Evolutionary conservation across 352 stramenopile species (phyloP).

Genomic region (Pythium sp.): DNA sequence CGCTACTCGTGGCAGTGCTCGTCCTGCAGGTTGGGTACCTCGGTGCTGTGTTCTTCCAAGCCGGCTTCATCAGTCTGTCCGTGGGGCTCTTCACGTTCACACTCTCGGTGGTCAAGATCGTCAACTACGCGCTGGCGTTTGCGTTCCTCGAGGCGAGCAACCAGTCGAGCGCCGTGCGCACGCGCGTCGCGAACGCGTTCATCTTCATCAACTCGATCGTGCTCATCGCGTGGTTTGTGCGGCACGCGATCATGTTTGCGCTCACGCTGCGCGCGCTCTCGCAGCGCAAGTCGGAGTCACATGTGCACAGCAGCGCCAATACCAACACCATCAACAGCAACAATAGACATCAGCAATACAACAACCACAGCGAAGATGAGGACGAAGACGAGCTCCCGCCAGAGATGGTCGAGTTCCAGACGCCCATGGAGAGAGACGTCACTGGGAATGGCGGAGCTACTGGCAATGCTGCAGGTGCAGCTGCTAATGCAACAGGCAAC

Average conservation of each 20-base stretch:
- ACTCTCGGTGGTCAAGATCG: conserved; percentile 46
- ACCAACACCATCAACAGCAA: background rate
- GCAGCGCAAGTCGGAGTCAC: conserved; percentile 1
- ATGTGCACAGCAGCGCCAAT: background rate
- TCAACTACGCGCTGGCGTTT: conserved; percentile 58
- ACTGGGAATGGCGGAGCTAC: background rate
- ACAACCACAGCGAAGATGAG: conserved; percentile 6
- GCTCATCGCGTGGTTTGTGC: conserved; percentile 56
- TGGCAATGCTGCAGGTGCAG: background rate
- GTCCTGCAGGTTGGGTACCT: conserved; percentile 51
- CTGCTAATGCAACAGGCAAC: background rate
- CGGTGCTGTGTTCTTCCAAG: conserved; percentile 39
- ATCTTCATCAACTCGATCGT: conserved; percentile 68
- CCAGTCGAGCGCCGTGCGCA: conserved; percentile 34
- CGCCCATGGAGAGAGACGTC: conserved; percentile 4
- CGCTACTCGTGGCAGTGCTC: conserved; percentile 48
- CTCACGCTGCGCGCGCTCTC: conserved; percentile 8
- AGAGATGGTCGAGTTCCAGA: conserved; percentile 21
- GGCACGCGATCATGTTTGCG: conserved; percentile 51
- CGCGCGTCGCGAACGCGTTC: conserved; percentile 44
- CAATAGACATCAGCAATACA: background rate
- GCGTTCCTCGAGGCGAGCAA: conserved; percentile 47
- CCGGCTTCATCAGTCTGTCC: conserved; percentile 35
- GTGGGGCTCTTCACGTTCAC: conserved; percentile 49
- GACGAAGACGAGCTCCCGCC: conserved; percentile 10